Evolutionary conservation across 352 stramenopile species (phyloP), one percentile per base, ranked within the genome.

Genomic region (Globisporangium lucens): DNA sequence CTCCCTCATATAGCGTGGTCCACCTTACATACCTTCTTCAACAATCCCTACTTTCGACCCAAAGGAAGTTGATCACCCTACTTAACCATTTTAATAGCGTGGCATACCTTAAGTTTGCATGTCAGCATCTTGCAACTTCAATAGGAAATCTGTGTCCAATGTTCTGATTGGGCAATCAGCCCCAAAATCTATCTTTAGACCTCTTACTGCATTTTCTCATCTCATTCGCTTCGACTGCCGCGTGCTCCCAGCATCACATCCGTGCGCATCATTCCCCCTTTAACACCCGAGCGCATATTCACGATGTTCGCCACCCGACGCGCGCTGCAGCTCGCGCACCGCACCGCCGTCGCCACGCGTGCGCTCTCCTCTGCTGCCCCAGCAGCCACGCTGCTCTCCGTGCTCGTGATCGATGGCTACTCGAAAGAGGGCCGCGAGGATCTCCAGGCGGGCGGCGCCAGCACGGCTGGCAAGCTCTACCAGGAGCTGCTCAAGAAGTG

Each of bases 331-430:
- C 24, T 60, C 15, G 43, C 20, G 41, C 52, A 13, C 35, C 38
- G 60, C 60, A 35, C 4, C 56, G 29, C 51, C 15, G 49, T 9
- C 57, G 20, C 29, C 51, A 56, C 56, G 62, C 69, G 43, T 72
- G 65, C 33, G 66, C 67, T 22, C 22, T 82, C 53, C 73, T 38
- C 53, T 13, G 66, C 29, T 20, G 12, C 38, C 12, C 15, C 27
- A 60, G 62, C 51, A 57, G 61, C 51, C 75, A 65, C 78, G 47
- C 73, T 79, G 27, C 67, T 91, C 20, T 87, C 80, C 20, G 69
- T 91, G 60, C 71, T 94, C n/a, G 73, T 94, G 56, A 90, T 94
- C 20, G 85, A 92, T 62, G 82, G 85, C 56, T 94, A 94, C 73
- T 83, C 82, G n/a, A 74, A 76, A 13, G 80, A 92, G 38, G 85